These are phyloP conservation scores for Pythium monospermum DNA, from an alignment of 352 stramenopile species.

Conservation along the genomic window DNA sequence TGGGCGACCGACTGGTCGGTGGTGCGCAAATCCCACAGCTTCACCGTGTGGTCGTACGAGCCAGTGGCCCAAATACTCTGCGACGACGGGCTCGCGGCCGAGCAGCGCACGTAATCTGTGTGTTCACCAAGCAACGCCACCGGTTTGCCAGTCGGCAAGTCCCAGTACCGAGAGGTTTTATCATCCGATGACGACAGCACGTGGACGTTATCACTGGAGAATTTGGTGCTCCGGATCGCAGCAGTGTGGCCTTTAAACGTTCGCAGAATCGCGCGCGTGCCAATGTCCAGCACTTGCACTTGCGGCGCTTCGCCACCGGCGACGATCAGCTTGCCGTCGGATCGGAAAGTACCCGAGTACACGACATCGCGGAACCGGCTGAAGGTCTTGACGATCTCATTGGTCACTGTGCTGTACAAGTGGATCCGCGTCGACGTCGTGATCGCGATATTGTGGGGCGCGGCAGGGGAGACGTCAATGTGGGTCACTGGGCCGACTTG, in stretches of 20 bases:
- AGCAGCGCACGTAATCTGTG: slow-evolving; percentile 86
- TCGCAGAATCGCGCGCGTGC: slow-evolving; percentile 77
- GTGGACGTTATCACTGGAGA: slow-evolving; percentile 79
- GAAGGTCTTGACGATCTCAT: slow-evolving; percentile 86
- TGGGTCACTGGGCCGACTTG: slow-evolving; percentile 81
- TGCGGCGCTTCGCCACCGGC: slow-evolving; percentile 67
- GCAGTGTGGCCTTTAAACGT: slow-evolving; percentile 83
- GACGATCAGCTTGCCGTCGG: slow-evolving; percentile 85
- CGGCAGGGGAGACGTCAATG: slow-evolving; percentile 76
- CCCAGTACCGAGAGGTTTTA: slow-evolving; percentile 86
- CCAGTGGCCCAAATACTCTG: slow-evolving; percentile 82
- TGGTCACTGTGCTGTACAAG: slow-evolving; percentile 77
- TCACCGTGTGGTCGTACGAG: slow-evolving; percentile 92
- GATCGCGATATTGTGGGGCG: slow-evolving; percentile 81
- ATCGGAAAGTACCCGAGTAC: slow-evolving; percentile 82
- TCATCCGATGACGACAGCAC: slow-evolving; percentile 89
- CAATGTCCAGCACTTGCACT: slow-evolving; percentile 86
- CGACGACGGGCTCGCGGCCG: slow-evolving; percentile 60
- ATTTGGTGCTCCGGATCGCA: slow-evolving; percentile 73
- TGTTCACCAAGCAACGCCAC: slow-evolving; percentile 76
- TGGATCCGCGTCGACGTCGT: slow-evolving; percentile 85
- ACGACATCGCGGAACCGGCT: slow-evolving; percentile 85
- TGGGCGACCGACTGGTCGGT: slow-evolving; percentile 52
- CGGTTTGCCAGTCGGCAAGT: slow-evolving; percentile 79
- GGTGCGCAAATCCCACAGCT: slow-evolving; percentile 89